Evolutionary conservation across 2,329 filamentous ascomycete species (phyloP), one percentile per base, ranked within the genome.

Genomic region (Xylaria polymorpha): DNA sequence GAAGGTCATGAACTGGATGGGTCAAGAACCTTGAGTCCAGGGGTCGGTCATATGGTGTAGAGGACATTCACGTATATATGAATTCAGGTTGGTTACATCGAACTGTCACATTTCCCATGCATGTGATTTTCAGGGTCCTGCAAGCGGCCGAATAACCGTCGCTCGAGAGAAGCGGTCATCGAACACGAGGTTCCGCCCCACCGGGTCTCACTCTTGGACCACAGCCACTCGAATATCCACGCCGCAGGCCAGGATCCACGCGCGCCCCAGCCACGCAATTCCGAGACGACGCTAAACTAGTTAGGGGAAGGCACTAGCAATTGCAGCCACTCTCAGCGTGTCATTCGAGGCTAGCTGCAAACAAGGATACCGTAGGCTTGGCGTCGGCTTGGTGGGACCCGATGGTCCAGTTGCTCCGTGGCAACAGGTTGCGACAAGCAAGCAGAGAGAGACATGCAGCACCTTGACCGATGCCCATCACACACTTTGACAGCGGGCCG

Each of bases 51-150:
- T 12, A 12, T 39, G 25, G 18, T n/a, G 18, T 25, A 8, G 22
- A 25, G 22, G 46, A 14, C 25, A 43, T 43, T 43, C 10, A 15
- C 14, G 9, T 18, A 9, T 20, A 15, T 41, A 20, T 9, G 14
- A 35, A 53, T 53, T 29, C 4, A 29, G 15, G 20, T 44, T 32
- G 25, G 25, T 29, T 29, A 29, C 25, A 29, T 44, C 44, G 25
- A 56, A 3, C 3, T 22, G 22, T 44, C 25, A 37, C 50, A 56
- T 46, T 35, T 51, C n/a, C 43, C 22, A 43, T 15, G 57, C 57
- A 61, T 46, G 57, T 67, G 64, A 62, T 67, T 57, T 58, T 63
- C 65, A 63, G 65, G 65, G 59, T 63, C 59, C 65, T 67, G 53
- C 37, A 35, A 10, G 35, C 35, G 8, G 25, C 20, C 51, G 41